phyloP scores from a whole-genome alignment of 2,329 filamentous ascomycete genomes.

The Pseudogymnoascus sp. region DNA sequence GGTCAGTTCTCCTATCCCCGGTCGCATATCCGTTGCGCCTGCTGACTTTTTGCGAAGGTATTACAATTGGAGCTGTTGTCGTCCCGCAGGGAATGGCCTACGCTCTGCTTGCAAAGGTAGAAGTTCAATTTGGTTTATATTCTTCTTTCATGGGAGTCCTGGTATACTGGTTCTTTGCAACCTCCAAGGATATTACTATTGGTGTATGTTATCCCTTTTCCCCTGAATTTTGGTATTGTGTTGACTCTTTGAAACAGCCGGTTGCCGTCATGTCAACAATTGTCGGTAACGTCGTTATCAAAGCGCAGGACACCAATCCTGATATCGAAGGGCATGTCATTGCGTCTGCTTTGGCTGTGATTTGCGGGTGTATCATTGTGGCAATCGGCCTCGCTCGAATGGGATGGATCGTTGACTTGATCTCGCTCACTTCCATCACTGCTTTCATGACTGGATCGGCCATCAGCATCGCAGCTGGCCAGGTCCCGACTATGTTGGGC shows the following conservation, averaged over 20 bases:
- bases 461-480: slow-evolving; percentile 77
- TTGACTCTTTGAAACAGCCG: slow-evolving; percentile 44
- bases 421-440: slow-evolving; percentile 80
- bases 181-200: slow-evolving; percentile 97
- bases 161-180: slow-evolving; percentile 96
- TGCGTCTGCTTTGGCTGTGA: slow-evolving; percentile 69
- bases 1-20: slow-evolving; percentile 40
- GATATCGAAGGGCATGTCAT: slow-evolving; percentile 56
- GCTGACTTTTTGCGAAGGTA: slow-evolving; percentile 34
- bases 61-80: slow-evolving; percentile 67
- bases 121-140: slow-evolving; percentile 77
- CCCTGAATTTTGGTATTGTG: neutral
- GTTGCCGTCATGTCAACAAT: slow-evolving; percentile 94
- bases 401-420: slow-evolving; percentile 89
- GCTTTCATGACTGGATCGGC: slow-evolving; percentile 97
- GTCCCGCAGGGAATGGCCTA: slow-evolving; percentile 98
- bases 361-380: slow-evolving; percentile 69
- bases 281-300: slow-evolving; percentile 69
- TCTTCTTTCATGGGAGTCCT: slow-evolving; percentile 94
- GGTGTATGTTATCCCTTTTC: slow-evolving; percentile 50
- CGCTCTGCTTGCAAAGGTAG: slow-evolving; percentile 72
- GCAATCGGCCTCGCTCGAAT: slow-evolving; percentile 70
- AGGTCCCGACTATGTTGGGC: slow-evolving; percentile 75
- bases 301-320: slow-evolving; percentile 50
- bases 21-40: neutral